phyloP scores from a whole-genome alignment of 1,139 yeast species.

The Kodamaea fungicola region DNA sequence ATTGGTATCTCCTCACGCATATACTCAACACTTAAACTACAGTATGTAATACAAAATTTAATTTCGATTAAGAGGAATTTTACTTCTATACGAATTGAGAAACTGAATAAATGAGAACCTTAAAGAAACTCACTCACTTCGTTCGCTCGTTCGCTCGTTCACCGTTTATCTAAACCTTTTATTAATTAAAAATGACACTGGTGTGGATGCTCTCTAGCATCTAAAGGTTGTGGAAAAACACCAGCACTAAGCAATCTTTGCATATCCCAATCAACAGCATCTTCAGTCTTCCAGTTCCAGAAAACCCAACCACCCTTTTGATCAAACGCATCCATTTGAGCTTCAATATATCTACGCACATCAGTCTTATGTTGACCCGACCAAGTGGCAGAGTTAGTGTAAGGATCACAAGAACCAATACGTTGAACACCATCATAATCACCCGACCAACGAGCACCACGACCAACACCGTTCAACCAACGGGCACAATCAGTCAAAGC shows the following conservation, averaged over 20 bases:
- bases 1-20: too few relatives aligned
- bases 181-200: constrained; percentile 47
- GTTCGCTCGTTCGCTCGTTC: not conserved
- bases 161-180: too few relatives aligned
- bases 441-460: constrained; percentile 85
- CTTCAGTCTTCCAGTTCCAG: constrained; percentile 93
- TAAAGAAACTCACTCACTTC: not conserved
- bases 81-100: too few relatives aligned
- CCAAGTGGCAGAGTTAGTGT: constrained; percentile 59
- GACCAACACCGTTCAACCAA: constrained; percentile 89
- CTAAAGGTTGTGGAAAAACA: constrained; percentile 77
- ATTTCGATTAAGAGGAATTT: too few relatives aligned
- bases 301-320: constrained; percentile 76
- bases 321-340: constrained; percentile 84
- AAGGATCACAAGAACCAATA: constrained; percentile 64
- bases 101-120: too few relatives aligned
- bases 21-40: too few relatives aligned
- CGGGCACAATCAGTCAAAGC: constrained; percentile 91
- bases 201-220: constrained; percentile 61
- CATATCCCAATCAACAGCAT: constrained; percentile 85
- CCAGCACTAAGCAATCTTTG: constrained; percentile 52
- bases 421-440: constrained; percentile 48
- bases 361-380: constrained; percentile 50
- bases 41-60: too few relatives aligned
- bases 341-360: constrained; percentile 75